Conservation (phyloP, 108 stramenopile genomes). For the Nitzschia sp. region DNA sequence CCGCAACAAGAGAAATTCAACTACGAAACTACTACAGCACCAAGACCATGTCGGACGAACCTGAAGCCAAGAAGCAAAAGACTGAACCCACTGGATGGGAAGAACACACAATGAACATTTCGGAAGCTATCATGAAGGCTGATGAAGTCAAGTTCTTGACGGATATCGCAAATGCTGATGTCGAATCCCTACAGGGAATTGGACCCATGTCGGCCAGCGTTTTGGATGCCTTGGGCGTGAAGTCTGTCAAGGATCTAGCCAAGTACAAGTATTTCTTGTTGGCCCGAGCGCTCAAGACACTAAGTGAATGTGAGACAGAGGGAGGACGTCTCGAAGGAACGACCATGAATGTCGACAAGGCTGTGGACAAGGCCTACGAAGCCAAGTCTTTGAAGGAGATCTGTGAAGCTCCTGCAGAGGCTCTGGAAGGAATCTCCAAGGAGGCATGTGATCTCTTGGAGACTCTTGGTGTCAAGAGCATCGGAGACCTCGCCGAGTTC, state of each 20-base stretch:
- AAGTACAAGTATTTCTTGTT: slow-evolving; percentile 42
- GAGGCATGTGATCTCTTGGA: slow-evolving; percentile 20
- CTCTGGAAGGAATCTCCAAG: slow-evolving; percentile 38
- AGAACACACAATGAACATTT: slow-evolving; percentile 31
- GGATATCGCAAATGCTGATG: slow-evolving; percentile 4
- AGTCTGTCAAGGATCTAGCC: slow-evolving; percentile 40
- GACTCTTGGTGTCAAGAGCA: slow-evolving; percentile 31
- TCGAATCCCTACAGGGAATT: slow-evolving; percentile 36
- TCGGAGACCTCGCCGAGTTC: slow-evolving; percentile 36
- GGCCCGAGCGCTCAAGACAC: slow-evolving; percentile 33
- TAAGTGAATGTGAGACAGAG: slow-evolving; percentile 34
- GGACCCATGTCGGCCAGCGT: slow-evolving; percentile 31
- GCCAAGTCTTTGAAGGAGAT: slow-evolving; percentile 41
- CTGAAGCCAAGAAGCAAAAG: slow-evolving; percentile 26
- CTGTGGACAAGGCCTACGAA: slow-evolving; percentile 48
- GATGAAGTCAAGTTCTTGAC: slow-evolving; percentile 35
- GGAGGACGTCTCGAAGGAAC: slow-evolving; percentile 18
- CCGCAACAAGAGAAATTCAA: too few relatives aligned
- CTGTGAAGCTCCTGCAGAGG: slow-evolving; percentile 31
- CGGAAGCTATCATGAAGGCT: slow-evolving; percentile 28
- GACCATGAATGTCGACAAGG: slow-evolving; percentile 45
- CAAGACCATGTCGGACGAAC: slow-evolving; percentile 24
- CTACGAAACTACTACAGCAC: too few relatives aligned
- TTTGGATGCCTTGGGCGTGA: slow-evolving; percentile 18
- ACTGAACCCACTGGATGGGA: slow-evolving; percentile 17